Base-by-base conservation (phyloP, 345 rosid species). In the Corymbia maculata region DNA sequence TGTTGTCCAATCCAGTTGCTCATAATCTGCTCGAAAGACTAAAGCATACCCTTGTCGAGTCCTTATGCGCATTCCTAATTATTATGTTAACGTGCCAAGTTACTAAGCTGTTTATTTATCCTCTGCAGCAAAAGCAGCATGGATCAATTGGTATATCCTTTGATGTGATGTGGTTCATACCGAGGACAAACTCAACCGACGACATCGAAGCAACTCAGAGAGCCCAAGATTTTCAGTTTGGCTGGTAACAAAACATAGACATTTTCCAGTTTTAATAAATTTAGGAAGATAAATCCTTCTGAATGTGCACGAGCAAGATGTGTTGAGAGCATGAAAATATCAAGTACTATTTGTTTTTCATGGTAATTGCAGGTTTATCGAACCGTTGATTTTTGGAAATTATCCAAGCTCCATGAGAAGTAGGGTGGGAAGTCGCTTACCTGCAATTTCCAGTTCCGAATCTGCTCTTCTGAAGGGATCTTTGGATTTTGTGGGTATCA, bases 221-320 rank as follows among this genome's bases (percentile, higher is more conserved):
- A 92, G 99, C 99, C 16, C 99, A 94, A 93, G 99, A 98, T 89
- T 98, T 98, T 93, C 99, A 98, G 93, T 94, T 98, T 90, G 99
- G 98, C 89, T 98, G 99, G 99, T 95, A 94, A 36, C 21, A 75
- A 75, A 36, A 47, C 47, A 2, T 75, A 36, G 82, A 75, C 82
- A 75, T 26, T 75, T 36, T 42, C 26, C 49, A 3, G 82, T 0
- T 9, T 36, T 36, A 36, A 36, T 36, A 36, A 11, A 36, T 75
- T 75, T 75, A 75, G 47, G 49, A 75, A 75, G 24, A 70, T 70
- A 16, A 16, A 17, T 70, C 47, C 19, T 32, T 70, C 36, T 5
- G 49, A 75, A 9, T 36, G 47, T 9, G 49, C 5, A 26, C 26
- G 11, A 21, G 26, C 80, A 70, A 17, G 80, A 75, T 75, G 47